Base-by-base conservation (phyloP, 2,329 filamentous ascomycete genomes). In the Cladosporium velox region DNA sequence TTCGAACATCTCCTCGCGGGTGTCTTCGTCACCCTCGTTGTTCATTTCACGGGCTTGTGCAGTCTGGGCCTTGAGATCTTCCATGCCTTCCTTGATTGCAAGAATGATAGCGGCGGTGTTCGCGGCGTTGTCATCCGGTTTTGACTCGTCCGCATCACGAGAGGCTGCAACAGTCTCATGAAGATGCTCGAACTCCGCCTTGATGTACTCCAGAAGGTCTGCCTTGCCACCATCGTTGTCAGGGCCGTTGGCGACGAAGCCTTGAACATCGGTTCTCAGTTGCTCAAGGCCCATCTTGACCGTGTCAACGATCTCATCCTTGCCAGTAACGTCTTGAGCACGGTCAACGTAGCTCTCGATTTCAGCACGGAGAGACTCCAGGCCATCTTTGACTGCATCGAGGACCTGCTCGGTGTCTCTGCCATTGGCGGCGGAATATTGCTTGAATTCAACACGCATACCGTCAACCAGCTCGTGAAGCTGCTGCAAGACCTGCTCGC, bases 381-480 rank as follows among this genome's bases (percentile, higher is more conserved):
- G 84, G 0, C 93, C 93, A 74, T 96, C 92, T 71, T 92, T 94
- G 52, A 96, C 89, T 0, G 92, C 91, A 76, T 95, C 91, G 4
- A 97, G 83, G 14, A 96, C 88, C 76, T 97, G 92, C 76, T 97
- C 93, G 0, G 92, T 94, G 75, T 95, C 92, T 66, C 88, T 86
- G 49, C 90, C 91, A 71, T 88, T 91, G 68, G 90, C 89, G 3
- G 91, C 87, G 24, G 92, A 89, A 71, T 92, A 94, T 72, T 94
- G 87, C 76, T 93, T 93, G 76, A 90, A 87, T 71, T 89, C 87
- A 5, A 81, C 80, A 66, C 86, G 87, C 82, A 90, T 88, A 49
- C 83, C 84, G 44, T 87, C 82, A 28, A 89, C 79, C 41, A 89
- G 78, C 34, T 84, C 82, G 64, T 88, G 84, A 58, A 90, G 82